Evolutionary conservation across 805 yeast species (phyloP), one percentile per base, ranked within the genome.

Genomic region (Nakazawaea molendinolei): DNA sequence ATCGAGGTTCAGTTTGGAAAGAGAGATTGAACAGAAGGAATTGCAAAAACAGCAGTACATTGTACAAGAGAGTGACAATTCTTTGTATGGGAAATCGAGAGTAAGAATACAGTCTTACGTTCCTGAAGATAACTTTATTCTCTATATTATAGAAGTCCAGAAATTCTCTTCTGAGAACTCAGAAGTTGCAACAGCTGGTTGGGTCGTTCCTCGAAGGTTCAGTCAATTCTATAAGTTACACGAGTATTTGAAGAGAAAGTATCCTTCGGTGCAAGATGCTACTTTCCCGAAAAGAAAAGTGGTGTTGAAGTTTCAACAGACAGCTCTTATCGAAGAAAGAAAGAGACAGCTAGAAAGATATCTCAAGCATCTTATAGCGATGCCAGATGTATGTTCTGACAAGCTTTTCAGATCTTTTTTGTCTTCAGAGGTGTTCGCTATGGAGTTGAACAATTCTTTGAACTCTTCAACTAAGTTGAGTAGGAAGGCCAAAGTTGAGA

Each of bases 121-220:
- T 8, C 74, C 65, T 16, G 51, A 59, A 41, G 71, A 67, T 35
- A 84, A 75, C 28, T 81, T 72, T 42, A 74, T 76, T 4, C 61
- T 83, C 33, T 89, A 89, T 55, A 69, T 86, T 20, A 79, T 90
- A 21, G 86, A 80, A 47, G 85, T 90, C 4, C 79, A 76, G 36
- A 79, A 77, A 52, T 60, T 49, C 8, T 48, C 53, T 1, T 42
- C 40, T 1, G 50, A 50, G 8, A 47, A 52, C 35, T 39, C 45
- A 5, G 39, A 71, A 3, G 52, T 60, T 6, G 66, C 69, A 5
- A 63, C 73, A 2, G 86, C 89, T 0, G 82, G 86, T 0, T 90
- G 97, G 97, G 76, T 85, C 36, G 83, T 87, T n/a, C 90, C 95
- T 0, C 62, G 96, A 46, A 64, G 97, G 39, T 89, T 78, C 51